phyloP scores from a whole-genome alignment of 495 filamentous ascomycete genomes.

The Penicilliopsis zonata region DNA sequence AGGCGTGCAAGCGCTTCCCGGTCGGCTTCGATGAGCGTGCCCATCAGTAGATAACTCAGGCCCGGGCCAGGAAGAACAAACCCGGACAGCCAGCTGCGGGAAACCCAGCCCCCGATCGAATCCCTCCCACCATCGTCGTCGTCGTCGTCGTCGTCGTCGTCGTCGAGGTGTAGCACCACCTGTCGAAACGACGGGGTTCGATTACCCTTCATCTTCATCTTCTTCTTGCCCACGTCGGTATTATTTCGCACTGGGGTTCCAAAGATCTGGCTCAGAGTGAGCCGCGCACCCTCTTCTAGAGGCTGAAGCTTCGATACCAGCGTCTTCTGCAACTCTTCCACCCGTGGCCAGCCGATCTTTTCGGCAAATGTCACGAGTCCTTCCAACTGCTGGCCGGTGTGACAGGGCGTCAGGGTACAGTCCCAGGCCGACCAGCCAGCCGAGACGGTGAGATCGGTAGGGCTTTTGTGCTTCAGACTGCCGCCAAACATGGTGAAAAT shows the following conservation, averaged over 20 bases:
- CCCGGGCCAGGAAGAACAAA: conserved; percentile 67
- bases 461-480: conserved; percentile 13
- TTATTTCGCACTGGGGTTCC: background rate
- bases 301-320: background rate
- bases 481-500: conserved; percentile 16
- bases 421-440: conserved; percentile 22
- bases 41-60: conserved; percentile 65
- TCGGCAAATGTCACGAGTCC: conserved; percentile 39
- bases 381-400: conserved; percentile 32
- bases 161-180: background rate
- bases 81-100: conserved; percentile 65
- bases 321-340: conserved; percentile 19
- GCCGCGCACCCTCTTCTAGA: background rate
- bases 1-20: conserved; percentile 48
- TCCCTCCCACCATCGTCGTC: conserved; percentile 52
- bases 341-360: conserved; percentile 36
- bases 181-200: background rate
- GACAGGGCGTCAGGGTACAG: conserved; percentile 24
- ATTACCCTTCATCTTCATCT: background rate
- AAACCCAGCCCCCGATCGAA: conserved; percentile 66
- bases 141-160: background rate
- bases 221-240: background rate
- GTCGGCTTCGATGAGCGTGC: conserved; percentile 67
- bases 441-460: conserved; percentile 2
- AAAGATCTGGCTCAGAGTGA: background rate